phyloP scores from a whole-genome alignment of 1,284 basidiomycete species.

The Gymnopus androsaceus region DNA sequence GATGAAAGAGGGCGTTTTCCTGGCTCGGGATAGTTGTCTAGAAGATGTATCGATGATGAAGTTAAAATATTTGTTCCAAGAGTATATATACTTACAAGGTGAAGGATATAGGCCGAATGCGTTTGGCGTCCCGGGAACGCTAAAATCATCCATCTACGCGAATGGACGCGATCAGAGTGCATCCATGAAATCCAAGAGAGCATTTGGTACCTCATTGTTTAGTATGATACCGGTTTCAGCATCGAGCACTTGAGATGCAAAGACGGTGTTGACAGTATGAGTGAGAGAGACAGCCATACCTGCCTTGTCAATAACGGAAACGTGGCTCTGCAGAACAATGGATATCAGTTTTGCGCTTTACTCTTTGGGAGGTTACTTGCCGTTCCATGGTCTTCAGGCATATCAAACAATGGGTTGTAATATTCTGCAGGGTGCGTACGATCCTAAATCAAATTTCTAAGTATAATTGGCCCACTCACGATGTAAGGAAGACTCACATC shows the following conservation, averaged over 20 bases:
- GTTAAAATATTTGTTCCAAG: not conserved
- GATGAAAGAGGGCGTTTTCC: conserved; percentile 89
- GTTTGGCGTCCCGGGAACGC: conserved; percentile 79
- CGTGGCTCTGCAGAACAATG: conserved; percentile 62
- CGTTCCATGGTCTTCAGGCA: conserved; percentile 84
- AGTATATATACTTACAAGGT: conserved; percentile 59
- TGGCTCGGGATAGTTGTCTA: conserved; percentile 86
- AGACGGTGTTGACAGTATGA: conserved; percentile 84
- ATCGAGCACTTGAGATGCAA: conserved; percentile 87
- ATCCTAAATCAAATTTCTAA: conserved; percentile 47
- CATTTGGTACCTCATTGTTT: conserved; percentile 73
- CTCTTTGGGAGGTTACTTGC: conserved; percentile 43
- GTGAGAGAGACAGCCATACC: conserved; percentile 88
- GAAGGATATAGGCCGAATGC: conserved; percentile 84
- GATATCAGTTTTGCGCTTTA: not conserved
- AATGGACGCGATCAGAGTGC: not conserved
- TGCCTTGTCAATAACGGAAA: conserved; percentile 77
- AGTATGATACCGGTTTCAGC: conserved; percentile 84
- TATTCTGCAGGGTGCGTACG: conserved; percentile 78
- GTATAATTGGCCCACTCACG: not conserved
- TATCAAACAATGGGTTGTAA: conserved; percentile 83
- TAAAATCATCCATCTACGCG: conserved; percentile 85
- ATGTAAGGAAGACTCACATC: conserved; percentile 58
- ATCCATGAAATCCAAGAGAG: not conserved
- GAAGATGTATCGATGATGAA: conserved; percentile 6